Base-by-base conservation (phyloP, 2,329 filamentous ascomycete species). In the Clonostachys solani region DNA sequence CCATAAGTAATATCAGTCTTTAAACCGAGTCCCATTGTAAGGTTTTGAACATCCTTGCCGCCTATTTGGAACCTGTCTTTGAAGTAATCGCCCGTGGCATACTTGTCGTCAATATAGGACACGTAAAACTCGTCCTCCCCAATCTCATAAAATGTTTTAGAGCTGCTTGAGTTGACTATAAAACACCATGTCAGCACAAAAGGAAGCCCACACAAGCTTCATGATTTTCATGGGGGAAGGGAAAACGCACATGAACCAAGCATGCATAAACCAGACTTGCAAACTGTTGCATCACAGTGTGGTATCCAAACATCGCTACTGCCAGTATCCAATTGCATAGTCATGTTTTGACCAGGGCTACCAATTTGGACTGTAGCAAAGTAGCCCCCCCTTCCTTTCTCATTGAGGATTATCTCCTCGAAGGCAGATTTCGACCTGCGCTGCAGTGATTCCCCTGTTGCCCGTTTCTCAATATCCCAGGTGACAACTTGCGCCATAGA, bases 231-330 rank as follows among this genome's bases (percentile, higher is more conserved):
- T 5, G 46, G 45, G 2, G 23, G 10, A 6, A 48, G 49, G 33
- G 46, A 58, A 19, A 12, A 57, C 73, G 64, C 61, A 78, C 74
- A 80, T 48, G 64, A 69, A 50, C 77, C 75, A 40, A 72, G 56
- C 15, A 59, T 58, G 50, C 74, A 77, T 29, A 29, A 29, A 6
- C 23, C 23, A 29, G 23, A 29, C 23, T 61, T 49, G 57, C 77
- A 80, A 12, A 74, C 66, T 34, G 50, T 50, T 2, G 72, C 63
- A 6, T 47, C 43, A 49, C 55, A 60, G 40, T 63, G 61, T 13
- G 75, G 73, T 37, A 85, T 72, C 82, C 83, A 86, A 18, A 81
- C 74, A 63, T 86, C 83, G 50, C 80, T 83, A 56, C 80, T 84
- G 40, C 81, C 83, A 1, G 82, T 86, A 61, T 86, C 82, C 41